phyloP scores from a whole-genome alignment of 2,329 filamentous ascomycete genomes.

The Epichloe elymi region DNA sequence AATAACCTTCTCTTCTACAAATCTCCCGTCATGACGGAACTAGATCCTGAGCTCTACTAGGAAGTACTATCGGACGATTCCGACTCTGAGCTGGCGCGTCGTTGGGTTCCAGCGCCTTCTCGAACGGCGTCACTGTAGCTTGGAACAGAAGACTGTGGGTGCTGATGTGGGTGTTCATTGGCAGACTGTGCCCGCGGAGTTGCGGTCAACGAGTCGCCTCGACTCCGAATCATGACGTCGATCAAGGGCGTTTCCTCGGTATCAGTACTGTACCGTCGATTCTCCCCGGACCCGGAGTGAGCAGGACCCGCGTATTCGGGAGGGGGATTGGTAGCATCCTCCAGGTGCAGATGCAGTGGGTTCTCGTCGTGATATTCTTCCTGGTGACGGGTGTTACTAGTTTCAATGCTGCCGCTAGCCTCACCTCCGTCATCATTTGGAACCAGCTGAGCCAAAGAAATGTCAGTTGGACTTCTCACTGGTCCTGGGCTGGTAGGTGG shows the following conservation, averaged over 20 bases:
- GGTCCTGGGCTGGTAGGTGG: constrained; percentile 79
- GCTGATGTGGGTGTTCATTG: constrained; percentile 4
- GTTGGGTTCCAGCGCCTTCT: constrained; percentile 27
- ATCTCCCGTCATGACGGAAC: too few species aligned
- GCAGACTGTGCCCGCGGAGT: constrained; percentile 11
- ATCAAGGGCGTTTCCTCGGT: constrained; percentile 45
- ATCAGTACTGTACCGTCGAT: constrained; percentile 43
- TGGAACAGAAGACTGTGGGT: constrained; percentile 53
- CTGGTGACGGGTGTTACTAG: constrained; percentile 11
- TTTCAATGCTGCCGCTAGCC: constrained; percentile 16
- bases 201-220: constrained; percentile 34
- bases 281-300: constrained; percentile 41
- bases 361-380: constrained; percentile 21
- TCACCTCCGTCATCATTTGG: constrained; percentile 61
- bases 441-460: constrained; percentile 78
- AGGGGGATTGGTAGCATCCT: constrained; percentile 49
- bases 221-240: constrained; percentile 34
- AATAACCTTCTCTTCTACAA: too few species aligned
- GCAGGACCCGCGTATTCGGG: constrained; percentile 59
- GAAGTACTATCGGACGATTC: neutral
- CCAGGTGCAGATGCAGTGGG: constrained; percentile 27
- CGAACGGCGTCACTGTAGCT: constrained; percentile 67
- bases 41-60: neutral
- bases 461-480: constrained; percentile 83
- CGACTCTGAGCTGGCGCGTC: constrained; percentile 12